Base-by-base conservation (phyloP, 2,329 filamentous ascomycete species). In the Cyanodermella asteris region DNA sequence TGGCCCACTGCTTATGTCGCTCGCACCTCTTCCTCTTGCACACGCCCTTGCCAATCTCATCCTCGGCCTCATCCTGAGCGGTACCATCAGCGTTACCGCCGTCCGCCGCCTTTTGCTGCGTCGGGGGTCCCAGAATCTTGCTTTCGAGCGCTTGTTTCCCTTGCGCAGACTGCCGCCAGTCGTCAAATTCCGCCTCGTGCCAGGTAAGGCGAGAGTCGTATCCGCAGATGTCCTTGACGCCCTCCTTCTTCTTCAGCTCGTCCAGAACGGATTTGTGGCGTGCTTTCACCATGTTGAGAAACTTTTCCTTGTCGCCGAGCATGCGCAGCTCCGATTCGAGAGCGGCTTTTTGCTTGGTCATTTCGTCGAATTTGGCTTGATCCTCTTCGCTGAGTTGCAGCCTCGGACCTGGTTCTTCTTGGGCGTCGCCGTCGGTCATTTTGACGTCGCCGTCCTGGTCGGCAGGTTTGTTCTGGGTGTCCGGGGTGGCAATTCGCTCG, bases 21-120 rank as follows among this genome's bases (percentile, higher is more conserved):
- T 56, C 49, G 30, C 55, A 59, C 4, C 51, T 44, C 29, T 55
- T 56, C 38, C 53, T 54, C 13, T 45, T 43, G 36, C 55, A 59
- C 7, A 58, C 43, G 4, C 52, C 53, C 7, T 47, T 46, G 12
- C 43, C 41, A 9, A 50, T 33, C 25, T 41, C 40, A 9, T 41
- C 39, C 3, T 41, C 33, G 5, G 37, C 31, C 6, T 42, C 37
- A n/a, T 38, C 36, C 37, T 52, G 47, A 10, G 40, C 35, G 5
- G 41, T 38, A 26, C 51, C 47, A 13, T 46, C 31, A 7, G 25
- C 26, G 7, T 26, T 20, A 10, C 21, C 14, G 25, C n/a, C 11
- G 16, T 18, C 9, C 12, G 13, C 22, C 16, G 18, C n/a, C 12
- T n/a, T 16, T 39, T 14, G 33, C 4, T 27, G 19, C 16, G 38